These are phyloP conservation scores for Allantophomopsis cytisporea DNA, from an alignment of 2,329 filamentous ascomycete genomes.

Conservation along the genomic window DNA sequence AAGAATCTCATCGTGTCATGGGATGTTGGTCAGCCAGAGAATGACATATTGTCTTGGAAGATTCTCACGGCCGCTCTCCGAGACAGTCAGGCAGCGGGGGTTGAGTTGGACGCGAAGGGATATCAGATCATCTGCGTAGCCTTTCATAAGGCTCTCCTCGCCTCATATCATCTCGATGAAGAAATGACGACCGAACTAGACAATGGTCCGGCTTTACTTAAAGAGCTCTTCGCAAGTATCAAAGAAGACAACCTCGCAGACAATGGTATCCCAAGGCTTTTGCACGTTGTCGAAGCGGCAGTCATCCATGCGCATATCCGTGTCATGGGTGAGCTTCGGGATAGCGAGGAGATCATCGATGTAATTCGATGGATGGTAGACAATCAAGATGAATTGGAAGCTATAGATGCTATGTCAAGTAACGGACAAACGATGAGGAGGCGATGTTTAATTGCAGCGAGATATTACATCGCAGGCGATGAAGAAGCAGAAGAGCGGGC, in stretches of 20 bases:
- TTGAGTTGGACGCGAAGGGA: constrained; percentile 14
- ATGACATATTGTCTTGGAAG: constrained; percentile 13
- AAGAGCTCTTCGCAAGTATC: neutral
- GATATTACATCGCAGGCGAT: constrained; percentile 6
- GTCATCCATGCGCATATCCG: constrained; percentile 47
- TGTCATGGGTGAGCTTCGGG: constrained; percentile 44
- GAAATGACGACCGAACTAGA: neutral
- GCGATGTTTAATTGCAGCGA: constrained; percentile 10
- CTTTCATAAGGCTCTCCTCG: constrained; percentile 12
- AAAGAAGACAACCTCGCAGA: neutral
- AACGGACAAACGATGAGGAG: constrained; percentile 9
- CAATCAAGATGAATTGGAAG: constrained; percentile 24
- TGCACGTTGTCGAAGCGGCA: constrained; percentile 28
- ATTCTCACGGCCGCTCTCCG: constrained; percentile 7
- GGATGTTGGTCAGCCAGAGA: constrained; percentile 6
- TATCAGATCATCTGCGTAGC: constrained; percentile 13
- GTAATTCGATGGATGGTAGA: constrained; percentile 44
- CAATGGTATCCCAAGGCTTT: constrained; percentile 16
- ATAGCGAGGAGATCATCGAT: constrained; percentile 41
- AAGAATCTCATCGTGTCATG: constrained; percentile 7
- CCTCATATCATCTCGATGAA: constrained; percentile 3
- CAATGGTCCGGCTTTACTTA: neutral
- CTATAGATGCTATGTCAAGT: constrained; percentile 4
- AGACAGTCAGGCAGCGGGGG: constrained; percentile 12
- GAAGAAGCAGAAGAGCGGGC: constrained; percentile 5